Evolutionary conservation across 345 rosid species (phyloP).

Genomic region (Raphanus raphanistrum): DNA sequence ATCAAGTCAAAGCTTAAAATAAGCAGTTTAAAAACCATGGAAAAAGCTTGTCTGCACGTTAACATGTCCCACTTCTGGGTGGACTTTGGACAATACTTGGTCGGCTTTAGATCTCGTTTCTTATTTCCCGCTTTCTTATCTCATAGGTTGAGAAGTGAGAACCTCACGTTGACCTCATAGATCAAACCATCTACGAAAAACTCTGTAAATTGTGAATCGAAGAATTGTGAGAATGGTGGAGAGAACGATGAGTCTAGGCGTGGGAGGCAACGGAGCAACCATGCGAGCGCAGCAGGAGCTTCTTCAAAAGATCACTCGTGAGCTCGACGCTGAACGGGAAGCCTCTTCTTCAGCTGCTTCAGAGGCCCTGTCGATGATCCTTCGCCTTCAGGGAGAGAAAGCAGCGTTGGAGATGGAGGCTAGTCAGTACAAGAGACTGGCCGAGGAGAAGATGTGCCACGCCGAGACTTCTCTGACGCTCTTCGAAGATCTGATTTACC

Average conservation of each 20-base stretch:
- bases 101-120: slow-evolving; percentile 2
- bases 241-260: slow-evolving; percentile 36
- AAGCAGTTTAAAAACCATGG: background rate
- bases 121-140: background rate
- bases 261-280: slow-evolving; percentile 48
- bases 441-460: slow-evolving; percentile 76
- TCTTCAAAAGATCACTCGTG: slow-evolving; percentile 62
- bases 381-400: slow-evolving; percentile 84
- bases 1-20: background rate
- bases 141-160: background rate
- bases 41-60: slow-evolving; percentile 15
- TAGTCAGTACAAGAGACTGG: slow-evolving; percentile 79
- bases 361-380: slow-evolving; percentile 86
- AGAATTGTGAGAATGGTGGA: slow-evolving; percentile 44
- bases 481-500: slow-evolving; percentile 73
- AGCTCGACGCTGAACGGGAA: slow-evolving; percentile 86
- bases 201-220: background rate
- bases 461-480: slow-evolving; percentile 73
- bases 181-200: background rate
- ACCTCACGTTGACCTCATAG: background rate
- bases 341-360: slow-evolving; percentile 71
- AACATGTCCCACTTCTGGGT: slow-evolving; percentile 1
- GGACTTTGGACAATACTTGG: slow-evolving; percentile 7
- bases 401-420: slow-evolving; percentile 81
- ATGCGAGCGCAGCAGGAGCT: slow-evolving; percentile 76